A percentile compares a stretch with the other conserved stretches of the same genome.
Evolutionary conservation across 768 basidiomycete genomes (phyloP).

Genomic region (Mycena indigotica): DNA sequence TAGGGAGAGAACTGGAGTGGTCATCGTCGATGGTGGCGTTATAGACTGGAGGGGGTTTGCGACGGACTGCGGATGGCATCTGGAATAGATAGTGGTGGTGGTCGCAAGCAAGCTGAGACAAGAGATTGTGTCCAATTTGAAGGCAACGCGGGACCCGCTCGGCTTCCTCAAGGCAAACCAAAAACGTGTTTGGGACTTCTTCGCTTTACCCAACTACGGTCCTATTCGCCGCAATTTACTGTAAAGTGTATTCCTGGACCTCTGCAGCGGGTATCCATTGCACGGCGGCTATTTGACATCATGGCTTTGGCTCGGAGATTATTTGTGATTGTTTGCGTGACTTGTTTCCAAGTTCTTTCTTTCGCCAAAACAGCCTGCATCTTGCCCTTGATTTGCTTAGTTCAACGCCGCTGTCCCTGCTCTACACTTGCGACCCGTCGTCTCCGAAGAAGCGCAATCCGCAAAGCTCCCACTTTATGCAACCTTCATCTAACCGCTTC

Average conservation of each 20-base stretch:
- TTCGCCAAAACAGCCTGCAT: not conserved
- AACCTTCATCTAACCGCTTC: not conserved
- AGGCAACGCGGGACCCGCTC: not conserved
- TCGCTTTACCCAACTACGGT: not conserved
- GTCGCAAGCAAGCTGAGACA: not conserved
- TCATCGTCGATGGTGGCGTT: not conserved
- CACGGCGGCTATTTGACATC: not conserved
- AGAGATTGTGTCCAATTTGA: not conserved
- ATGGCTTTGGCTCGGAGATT: not conserved
- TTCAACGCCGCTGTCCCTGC: not conserved
- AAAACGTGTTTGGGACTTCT: not conserved
- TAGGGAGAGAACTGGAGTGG: not conserved
- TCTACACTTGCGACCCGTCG: not conserved
- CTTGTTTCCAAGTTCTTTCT: not conserved
- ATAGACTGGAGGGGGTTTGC: conserved; percentile 16
- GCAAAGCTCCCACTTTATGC: not conserved
- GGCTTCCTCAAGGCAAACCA: not conserved
- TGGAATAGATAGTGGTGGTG: not conserved
- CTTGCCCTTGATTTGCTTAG: no score
- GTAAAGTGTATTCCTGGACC: not conserved
- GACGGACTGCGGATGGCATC: conserved; percentile 1
- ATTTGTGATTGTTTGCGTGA: not conserved
- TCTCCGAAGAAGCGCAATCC: not conserved
- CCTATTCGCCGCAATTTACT: not conserved
- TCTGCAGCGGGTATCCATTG: not conserved